Evolutionary conservation across 306 rosid genomes (phyloP).

Genomic region (Gleditsia sinensis): DNA sequence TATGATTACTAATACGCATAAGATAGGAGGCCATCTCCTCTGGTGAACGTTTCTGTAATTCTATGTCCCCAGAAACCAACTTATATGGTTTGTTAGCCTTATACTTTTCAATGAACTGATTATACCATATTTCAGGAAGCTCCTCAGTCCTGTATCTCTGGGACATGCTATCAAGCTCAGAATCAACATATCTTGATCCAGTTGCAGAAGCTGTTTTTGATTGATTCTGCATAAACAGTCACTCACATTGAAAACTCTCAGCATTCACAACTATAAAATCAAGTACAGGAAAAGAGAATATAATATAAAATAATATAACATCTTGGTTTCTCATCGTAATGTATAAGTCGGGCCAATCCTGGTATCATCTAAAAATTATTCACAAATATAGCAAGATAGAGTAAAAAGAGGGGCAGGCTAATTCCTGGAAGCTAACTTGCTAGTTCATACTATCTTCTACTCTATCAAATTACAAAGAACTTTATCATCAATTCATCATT

Average conservation of each 20-base stretch:
- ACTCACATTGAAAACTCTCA: background rate
- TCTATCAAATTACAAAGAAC: background rate
- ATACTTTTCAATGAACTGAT: constrained; percentile 68
- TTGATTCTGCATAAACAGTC: constrained; percentile 58
- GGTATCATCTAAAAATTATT: background rate
- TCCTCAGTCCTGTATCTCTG: constrained; percentile 60
- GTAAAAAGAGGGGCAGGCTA: background rate
- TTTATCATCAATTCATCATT: background rate
- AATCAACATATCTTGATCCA: constrained; percentile 68
- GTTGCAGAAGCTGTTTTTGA: constrained; percentile 48
- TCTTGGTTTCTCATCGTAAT: background rate
- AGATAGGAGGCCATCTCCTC: constrained; percentile 75
- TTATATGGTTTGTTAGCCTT: constrained; percentile 54
- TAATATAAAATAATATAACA: background rate
- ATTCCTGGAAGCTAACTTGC: background rate
- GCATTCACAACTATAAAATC: background rate
- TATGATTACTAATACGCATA: constrained; percentile 45
- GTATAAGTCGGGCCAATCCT: background rate
- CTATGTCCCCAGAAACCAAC: constrained; percentile 58
- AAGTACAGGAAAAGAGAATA: background rate
- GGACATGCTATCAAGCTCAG: constrained; percentile 54
- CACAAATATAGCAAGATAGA: background rate
- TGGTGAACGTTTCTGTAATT: constrained; percentile 67
- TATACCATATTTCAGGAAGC: constrained; percentile 85
- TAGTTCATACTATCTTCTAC: background rate